Base-by-base conservation (phyloP, 805 yeast species). In the Kodamaea restingae region DNA sequence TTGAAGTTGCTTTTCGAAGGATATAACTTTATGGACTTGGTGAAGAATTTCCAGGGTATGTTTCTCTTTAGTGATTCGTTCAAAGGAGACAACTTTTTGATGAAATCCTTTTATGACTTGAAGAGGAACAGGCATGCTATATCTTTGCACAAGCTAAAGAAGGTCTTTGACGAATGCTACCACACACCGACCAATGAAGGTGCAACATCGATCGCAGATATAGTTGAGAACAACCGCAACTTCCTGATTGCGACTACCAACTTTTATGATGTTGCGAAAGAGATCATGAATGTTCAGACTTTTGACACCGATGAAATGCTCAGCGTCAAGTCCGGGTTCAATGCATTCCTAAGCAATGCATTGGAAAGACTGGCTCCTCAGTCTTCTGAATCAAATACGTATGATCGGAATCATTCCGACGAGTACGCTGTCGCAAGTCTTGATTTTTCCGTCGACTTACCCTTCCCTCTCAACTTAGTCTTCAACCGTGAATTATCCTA, bases 381-480 rank as follows among this genome's bases (percentile, higher is more conserved):
- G 18, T 27, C 41, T 8, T 32, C 36, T 7, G 34, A 21, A 11
- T 36, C 44, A 12, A 29, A 30, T 10, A 25, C 30, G 3, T 33
- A 32, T 27, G 42, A 39, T 15, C 46, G 36, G 15, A 44, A 47
- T 39, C 46, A 44, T 14, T 39, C 41, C n/a, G 48, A 47, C 25
- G 54, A 66, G 20, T 68, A 67, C 33, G 53, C 77, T 1, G 65
- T 82, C 1, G 67, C 79, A 34, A 72, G 73, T 36, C 56, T 83
- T 8, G 76, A 75, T 42, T 59, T 83, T 32, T 78, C 80, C 30
- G 43, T 81, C 6, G 60, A 71, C n/a, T 58, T 90, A 15, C 96
- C 97, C 3, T 93, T 87, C 55, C 99, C 99, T 0, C 61, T 88
- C 35, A 88, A 88, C 51, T 67, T 91, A 18, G 69, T 93, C 1